Conservation (phyloP, 2,329 filamentous ascomycete species). For the Trichoderma sp. region DNA sequence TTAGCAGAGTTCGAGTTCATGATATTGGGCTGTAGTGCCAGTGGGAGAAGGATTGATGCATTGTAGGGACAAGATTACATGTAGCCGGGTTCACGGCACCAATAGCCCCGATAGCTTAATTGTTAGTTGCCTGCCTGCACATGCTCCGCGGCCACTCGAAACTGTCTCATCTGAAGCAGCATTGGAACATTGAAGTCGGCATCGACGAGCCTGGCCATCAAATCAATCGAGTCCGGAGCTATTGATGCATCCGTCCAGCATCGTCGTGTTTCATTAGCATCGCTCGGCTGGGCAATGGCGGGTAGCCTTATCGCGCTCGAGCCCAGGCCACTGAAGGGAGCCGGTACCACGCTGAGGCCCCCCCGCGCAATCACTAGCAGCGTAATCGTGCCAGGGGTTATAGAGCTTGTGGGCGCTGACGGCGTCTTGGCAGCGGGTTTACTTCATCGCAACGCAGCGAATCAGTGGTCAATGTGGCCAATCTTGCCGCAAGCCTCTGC, state of each 20-base stretch:
- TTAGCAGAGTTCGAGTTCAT: background rate
- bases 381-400: constrained; percentile 23
- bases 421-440: constrained; percentile 15
- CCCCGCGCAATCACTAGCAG: constrained; percentile 16
- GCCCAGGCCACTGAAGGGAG: constrained; percentile 10
- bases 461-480: constrained; percentile 25
- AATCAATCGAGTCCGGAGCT: background rate
- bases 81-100: background rate
- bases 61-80: background rate
- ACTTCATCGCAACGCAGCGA: constrained; percentile 12
- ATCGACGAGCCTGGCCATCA: background rate
- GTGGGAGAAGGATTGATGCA: background rate
- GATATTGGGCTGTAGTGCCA: background rate
- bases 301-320: constrained; percentile 15
- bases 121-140: background rate
- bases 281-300: constrained; percentile 11
- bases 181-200: background rate
- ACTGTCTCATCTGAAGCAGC: background rate
- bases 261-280: constrained; percentile 14
- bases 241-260: background rate
- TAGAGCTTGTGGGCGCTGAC: constrained; percentile 9
- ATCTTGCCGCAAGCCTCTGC: constrained; percentile 21
- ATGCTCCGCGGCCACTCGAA: background rate
- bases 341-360: constrained; percentile 15
- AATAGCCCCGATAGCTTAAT: constrained; percentile 1